phyloP scores from a whole-genome alignment of 2,329 filamentous ascomycete species.

The Fusarium coicis region DNA sequence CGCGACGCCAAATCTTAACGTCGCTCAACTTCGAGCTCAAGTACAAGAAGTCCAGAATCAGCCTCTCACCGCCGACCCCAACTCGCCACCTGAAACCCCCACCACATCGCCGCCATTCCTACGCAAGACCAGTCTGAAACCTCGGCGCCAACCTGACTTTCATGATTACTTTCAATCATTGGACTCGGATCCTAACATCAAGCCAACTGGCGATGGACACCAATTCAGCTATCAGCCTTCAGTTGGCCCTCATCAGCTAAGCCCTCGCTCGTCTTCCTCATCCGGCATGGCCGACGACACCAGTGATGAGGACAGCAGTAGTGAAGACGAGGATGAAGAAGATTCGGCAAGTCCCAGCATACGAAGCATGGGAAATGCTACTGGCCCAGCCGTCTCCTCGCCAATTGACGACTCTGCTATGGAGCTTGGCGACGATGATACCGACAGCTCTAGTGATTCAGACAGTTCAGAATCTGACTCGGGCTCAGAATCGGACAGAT shows the following conservation, averaged over 20 bases:
- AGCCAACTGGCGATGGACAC: slow-evolving; percentile 55
- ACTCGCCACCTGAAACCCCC: slow-evolving; percentile 61
- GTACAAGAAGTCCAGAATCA: slow-evolving; percentile 38
- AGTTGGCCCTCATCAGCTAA: slow-evolving; percentile 50
- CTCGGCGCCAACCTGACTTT: slow-evolving; percentile 48
- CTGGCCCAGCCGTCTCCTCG: slow-evolving; percentile 19
- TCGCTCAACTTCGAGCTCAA: slow-evolving; percentile 36
- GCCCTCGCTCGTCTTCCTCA: slow-evolving; percentile 50
- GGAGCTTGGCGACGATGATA: slow-evolving; percentile 28
- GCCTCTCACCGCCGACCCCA: slow-evolving; percentile 51
- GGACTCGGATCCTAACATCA: slow-evolving; percentile 54
- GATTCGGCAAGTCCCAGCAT: slow-evolving; percentile 43
- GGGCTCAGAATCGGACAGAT: slow-evolving; percentile 39
- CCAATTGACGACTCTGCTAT: slow-evolving; percentile 27
- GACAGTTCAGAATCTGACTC: slow-evolving; percentile 37
- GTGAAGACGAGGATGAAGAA: slow-evolving; percentile 39
- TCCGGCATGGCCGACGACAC: slow-evolving; percentile 37
- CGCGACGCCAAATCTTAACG: slow-evolving; percentile 55
- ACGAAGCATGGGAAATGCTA: slow-evolving; percentile 41
- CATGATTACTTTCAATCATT: slow-evolving; percentile 47
- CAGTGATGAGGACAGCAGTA: slow-evolving; percentile 39
- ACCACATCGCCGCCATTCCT: slow-evolving; percentile 51
- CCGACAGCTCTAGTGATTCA: slow-evolving; percentile 28
- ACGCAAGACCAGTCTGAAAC: slow-evolving; percentile 48
- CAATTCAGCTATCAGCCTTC: slow-evolving; percentile 55